phyloP scores from a whole-genome alignment of 1,284 basidiomycete species.

The Ustilago esculenta region DNA sequence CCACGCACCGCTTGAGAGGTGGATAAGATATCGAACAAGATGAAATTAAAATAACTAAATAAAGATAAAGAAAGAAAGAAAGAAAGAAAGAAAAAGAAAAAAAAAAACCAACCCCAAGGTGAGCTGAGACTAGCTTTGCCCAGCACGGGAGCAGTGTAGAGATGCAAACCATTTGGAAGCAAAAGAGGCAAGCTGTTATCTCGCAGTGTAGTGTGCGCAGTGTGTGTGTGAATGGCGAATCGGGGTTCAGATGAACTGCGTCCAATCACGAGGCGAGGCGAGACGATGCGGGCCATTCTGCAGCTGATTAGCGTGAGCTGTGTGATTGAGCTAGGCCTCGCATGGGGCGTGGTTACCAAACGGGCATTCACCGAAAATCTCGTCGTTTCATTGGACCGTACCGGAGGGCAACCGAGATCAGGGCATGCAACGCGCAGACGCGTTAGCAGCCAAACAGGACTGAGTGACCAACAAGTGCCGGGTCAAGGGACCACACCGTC shows the following conservation, averaged over 20 bases:
- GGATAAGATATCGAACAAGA: neutral
- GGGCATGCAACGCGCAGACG: neutral
- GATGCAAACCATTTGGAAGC: neutral
- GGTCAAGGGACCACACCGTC: no score
- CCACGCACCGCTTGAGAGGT: no score
- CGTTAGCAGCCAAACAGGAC: neutral
- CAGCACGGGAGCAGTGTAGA: constrained; percentile 2
- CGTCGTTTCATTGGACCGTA: constrained; percentile 12
- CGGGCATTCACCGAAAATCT: constrained; percentile 21
- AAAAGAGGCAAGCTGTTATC: neutral
- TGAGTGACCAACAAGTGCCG: no score
- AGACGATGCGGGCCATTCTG: neutral
- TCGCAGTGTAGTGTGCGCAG: no score
- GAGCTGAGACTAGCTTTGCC: neutral
- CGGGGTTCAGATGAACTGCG: neutral
- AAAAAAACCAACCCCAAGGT: no score
- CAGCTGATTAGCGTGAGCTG: constrained; percentile 9
- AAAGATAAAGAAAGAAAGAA: no score
- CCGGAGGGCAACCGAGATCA: constrained; percentile 13
- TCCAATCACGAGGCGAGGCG: neutral
- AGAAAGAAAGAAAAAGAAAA: no score
- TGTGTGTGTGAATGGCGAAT: no score
- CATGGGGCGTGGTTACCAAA: constrained; percentile 4
- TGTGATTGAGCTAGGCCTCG: constrained; percentile 16
- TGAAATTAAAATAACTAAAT: no score